phyloP scores from a whole-genome alignment of 2,329 filamentous ascomycete genomes.

The Aspergillus ibericus region DNA sequence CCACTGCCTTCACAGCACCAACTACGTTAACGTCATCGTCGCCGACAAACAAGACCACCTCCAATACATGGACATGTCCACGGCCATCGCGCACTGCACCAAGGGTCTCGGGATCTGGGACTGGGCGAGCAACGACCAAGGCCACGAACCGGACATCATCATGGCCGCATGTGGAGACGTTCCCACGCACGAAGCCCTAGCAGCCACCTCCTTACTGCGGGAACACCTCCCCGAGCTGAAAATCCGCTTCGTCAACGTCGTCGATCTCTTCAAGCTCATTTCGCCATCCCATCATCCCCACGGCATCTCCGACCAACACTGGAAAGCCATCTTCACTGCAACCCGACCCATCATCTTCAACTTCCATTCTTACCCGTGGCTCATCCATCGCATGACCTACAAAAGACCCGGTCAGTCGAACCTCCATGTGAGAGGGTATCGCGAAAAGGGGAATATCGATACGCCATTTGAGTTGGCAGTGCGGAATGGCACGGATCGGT shows the following conservation, averaged over 20 bases:
- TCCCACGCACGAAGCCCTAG: constrained; percentile 70
- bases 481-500: constrained; percentile 74
- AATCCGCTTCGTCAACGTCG: constrained; percentile 76
- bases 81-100: constrained; percentile 72
- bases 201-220: constrained; percentile 72
- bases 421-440: constrained; percentile 75
- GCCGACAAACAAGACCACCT: constrained; percentile 78
- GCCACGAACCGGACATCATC: constrained; percentile 68
- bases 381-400: constrained; percentile 75
- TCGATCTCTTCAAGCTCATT: constrained; percentile 79
- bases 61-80: constrained; percentile 72
- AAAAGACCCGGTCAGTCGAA: constrained; percentile 68
- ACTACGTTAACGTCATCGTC: constrained; percentile 80
- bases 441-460: constrained; percentile 82
- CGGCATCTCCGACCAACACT: constrained; percentile 67
- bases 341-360: constrained; percentile 77
- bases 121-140: constrained; percentile 70
- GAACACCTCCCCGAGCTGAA: constrained; percentile 69
- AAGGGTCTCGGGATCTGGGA: constrained; percentile 79
- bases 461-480: constrained; percentile 77
- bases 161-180: constrained; percentile 77
- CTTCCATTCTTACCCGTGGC: constrained; percentile 81
- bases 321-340: constrained; percentile 68
- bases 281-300: constrained; percentile 70
- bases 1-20: constrained; percentile 70